Conservation (phyloP, 2,329 filamentous ascomycete genomes). For the Penicillium sp. region DNA sequence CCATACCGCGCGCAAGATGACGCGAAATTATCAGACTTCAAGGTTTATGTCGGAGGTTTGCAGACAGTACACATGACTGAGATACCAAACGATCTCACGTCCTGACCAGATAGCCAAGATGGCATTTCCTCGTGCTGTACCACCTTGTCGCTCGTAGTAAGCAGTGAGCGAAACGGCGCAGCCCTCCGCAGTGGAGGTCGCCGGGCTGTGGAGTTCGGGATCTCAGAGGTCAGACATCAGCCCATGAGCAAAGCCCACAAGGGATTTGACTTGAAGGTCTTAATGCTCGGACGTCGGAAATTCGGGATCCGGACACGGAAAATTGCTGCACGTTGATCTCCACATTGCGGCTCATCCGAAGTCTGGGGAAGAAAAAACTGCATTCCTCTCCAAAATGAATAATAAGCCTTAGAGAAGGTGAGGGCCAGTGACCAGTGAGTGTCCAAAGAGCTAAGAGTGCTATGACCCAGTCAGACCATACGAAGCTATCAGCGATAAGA, state of each 20-base stretch:
- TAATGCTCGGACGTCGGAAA: conserved; percentile 17
- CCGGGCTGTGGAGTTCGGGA: conserved; percentile 5
- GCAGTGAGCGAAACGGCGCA: conserved; percentile 2
- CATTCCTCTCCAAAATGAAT: background rate
- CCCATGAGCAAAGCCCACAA: background rate
- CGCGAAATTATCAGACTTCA: too few relatives aligned
- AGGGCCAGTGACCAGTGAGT: background rate
- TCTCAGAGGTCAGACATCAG: background rate
- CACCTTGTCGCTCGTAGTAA: background rate
- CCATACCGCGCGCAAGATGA: too few relatives aligned
- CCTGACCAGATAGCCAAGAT: background rate
- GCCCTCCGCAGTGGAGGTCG: conserved; percentile 22
- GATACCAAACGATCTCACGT: background rate
- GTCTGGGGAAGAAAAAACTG: conserved; percentile 1
- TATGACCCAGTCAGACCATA: conserved; percentile 1
- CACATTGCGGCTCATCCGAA: conserved; percentile 4
- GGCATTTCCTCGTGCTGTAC: background rate
- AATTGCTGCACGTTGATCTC: conserved; percentile 2
- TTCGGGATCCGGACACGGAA: conserved; percentile 16
- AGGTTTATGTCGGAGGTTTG: too few relatives aligned
- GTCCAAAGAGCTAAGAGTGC: background rate
- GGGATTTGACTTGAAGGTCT: conserved; percentile 1
- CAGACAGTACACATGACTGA: background rate
- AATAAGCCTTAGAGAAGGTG: background rate
- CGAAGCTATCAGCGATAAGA: conserved; percentile 27